These are phyloP conservation scores for Fusarium siculi DNA, from an alignment of 2,329 filamentous ascomycete species.

Conservation along the genomic window DNA sequence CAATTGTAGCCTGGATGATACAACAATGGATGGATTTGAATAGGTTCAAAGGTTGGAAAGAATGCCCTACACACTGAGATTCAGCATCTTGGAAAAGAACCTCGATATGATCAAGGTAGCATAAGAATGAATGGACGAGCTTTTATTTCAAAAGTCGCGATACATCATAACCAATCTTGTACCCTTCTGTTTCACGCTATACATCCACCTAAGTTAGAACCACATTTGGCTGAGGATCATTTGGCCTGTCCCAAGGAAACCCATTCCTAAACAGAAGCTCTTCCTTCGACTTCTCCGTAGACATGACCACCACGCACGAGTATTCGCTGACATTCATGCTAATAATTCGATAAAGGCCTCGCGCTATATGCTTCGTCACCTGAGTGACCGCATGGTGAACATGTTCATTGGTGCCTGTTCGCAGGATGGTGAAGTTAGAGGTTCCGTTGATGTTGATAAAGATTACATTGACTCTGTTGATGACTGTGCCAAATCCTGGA, in stretches of 20 bases:
- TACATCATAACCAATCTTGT: accelerated
- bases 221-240: not conserved
- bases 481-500: not conserved
- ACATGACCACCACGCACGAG: not conserved
- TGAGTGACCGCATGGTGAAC: not conserved
- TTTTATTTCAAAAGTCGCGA: not conserved
- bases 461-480: not conserved
- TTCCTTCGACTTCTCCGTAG: not conserved
- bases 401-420: not conserved
- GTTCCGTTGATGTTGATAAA: not conserved
- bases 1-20: not conserved
- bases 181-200: accelerated
- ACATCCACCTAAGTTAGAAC: not conserved
- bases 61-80: accelerated
- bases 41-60: accelerated
- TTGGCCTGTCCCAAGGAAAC: not conserved
- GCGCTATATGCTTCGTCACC: not conserved
- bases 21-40: not conserved
- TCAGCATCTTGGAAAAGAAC: not conserved
- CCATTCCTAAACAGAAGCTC: not conserved
- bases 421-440: not conserved
- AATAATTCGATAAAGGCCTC: not conserved
- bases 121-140: not conserved
- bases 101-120: accelerated
- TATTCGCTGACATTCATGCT: constrained; percentile 2